Evolutionary conservation across 2,329 filamentous ascomycete genomes (phyloP).

Genomic region (Colletotrichum spinosum): DNA sequence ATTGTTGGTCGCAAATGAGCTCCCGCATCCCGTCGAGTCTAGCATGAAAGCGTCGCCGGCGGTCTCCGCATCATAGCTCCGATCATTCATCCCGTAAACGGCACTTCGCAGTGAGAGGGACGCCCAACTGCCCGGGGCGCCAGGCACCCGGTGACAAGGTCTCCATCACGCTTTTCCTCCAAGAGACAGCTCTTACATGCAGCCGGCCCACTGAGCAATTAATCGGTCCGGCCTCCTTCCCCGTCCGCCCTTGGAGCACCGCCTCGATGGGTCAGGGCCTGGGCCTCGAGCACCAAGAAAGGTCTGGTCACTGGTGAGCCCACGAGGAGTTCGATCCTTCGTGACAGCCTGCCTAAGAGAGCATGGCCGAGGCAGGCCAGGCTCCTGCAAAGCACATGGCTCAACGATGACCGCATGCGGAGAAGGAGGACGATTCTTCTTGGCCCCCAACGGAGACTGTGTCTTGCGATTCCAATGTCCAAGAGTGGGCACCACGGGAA

Average conservation of each 20-base stretch:
- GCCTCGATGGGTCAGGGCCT: conserved; percentile 6
- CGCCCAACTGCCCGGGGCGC: conserved; percentile 7
- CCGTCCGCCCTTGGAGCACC: conserved; percentile 6
- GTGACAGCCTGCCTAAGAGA: conserved; percentile 2
- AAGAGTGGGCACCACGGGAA: conserved; percentile 12
- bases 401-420: conserved; percentile 19
- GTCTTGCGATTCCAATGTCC: conserved; percentile 5
- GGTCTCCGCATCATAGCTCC: conserved; percentile 16
- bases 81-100: conserved; percentile 3
- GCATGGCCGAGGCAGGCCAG: conserved; percentile 2
- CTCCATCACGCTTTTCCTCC: conserved; percentile 20
- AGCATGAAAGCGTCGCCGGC: conserved; percentile 7
- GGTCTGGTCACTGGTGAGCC: conserved; percentile 1
- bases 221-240: conserved; percentile 6
- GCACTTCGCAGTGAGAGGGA: conserved; percentile 1
- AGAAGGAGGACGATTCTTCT: conserved; percentile 5
- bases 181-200: conserved; percentile 5
- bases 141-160: conserved; percentile 16
- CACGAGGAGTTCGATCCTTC: conserved; percentile 6
- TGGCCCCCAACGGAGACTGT: conserved; percentile 2
- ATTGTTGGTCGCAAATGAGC: conserved; percentile 22
- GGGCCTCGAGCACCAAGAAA: not conserved
- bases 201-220: conserved; percentile 19
- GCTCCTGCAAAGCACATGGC: conserved; percentile 4
- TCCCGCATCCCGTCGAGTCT: not conserved